These are phyloP conservation scores for Hypoxylon sp. DNA, from an alignment of 2,329 filamentous ascomycete genomes.

Conservation along the genomic window DNA sequence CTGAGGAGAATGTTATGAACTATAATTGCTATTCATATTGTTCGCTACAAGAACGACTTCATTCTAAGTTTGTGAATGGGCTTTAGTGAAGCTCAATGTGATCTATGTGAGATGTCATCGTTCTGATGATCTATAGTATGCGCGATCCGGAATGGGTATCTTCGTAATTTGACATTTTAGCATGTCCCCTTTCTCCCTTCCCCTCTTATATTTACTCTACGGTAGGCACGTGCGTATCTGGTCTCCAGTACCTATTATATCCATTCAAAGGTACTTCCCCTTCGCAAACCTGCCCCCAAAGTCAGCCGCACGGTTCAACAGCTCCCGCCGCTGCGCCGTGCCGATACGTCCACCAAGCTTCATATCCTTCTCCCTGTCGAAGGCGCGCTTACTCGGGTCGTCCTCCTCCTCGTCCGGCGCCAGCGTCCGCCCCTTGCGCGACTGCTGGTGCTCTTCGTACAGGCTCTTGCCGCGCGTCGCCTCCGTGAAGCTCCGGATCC, in stretches of 20 bases:
- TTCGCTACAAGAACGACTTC: background rate
- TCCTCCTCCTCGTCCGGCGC: slow-evolving; percentile 75
- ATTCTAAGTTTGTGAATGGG: background rate
- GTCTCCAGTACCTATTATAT: background rate
- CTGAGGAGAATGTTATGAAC: slow-evolving; percentile 9
- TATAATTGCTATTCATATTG: slow-evolving; percentile 11
- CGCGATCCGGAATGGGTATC: slow-evolving; percentile 15
- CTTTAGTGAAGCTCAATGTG: background rate
- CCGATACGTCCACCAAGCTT: slow-evolving; percentile 80
- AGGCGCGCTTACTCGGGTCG: slow-evolving; percentile 89
- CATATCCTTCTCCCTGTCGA: slow-evolving; percentile 97
- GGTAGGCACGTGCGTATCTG: slow-evolving; percentile 19
- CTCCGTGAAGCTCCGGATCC: slow-evolving; percentile 66
- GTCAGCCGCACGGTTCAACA: slow-evolving; percentile 83
- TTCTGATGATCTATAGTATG: background rate
- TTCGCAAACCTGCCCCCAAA: slow-evolving; percentile 87
- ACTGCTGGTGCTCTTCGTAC: slow-evolving; percentile 69
- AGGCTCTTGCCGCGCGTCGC: slow-evolving; percentile 71
- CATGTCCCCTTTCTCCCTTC: background rate
- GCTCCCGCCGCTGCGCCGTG: slow-evolving; percentile 79
- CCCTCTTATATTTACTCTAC: background rate
- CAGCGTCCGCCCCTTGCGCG: slow-evolving; percentile 52
- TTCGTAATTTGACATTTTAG: slow-evolving; percentile 6
- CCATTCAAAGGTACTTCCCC: slow-evolving; percentile 72
- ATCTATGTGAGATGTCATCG: background rate